phyloP scores from a whole-genome alignment of 2,329 filamentous ascomycete genomes.

The Colletotrichum sp. region DNA sequence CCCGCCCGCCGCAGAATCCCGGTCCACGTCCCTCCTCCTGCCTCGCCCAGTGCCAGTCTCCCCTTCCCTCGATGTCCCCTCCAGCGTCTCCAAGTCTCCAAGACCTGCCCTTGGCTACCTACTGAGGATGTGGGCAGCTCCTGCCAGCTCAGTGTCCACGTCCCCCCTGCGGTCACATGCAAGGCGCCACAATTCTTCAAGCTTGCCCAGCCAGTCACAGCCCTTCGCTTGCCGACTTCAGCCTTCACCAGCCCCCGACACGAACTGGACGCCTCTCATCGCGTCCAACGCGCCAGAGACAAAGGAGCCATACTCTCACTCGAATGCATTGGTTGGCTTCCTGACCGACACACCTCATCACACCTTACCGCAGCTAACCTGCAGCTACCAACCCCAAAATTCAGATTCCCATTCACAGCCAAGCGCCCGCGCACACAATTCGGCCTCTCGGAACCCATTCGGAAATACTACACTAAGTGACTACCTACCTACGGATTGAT shows the following conservation, averaged over 20 bases:
- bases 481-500: neutral
- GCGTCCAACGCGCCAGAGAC: conserved; percentile 19
- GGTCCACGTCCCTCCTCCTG: neutral
- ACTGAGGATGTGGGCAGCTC: neutral
- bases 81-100: neutral
- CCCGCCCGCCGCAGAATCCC: neutral
- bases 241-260: conserved; percentile 14
- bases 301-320: neutral
- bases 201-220: neutral
- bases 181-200: conserved; percentile 20
- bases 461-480: conserved; percentile 6
- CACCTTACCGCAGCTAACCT: neutral
- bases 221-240: neutral
- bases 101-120: neutral
- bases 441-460: conserved; percentile 8
- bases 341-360: conserved; percentile 15
- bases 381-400: conserved; percentile 1
- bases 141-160: neutral
- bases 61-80: neutral
- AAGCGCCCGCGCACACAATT: neutral
- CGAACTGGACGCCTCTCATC: conserved; percentile 1
- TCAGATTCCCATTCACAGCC: neutral
- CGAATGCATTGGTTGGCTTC: conserved; percentile 15
- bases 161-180: conserved; percentile 19
- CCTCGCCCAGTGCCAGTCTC: neutral